phyloP scores from a whole-genome alignment of 2,329 filamentous ascomycete genomes.

The Cladosporium sp. region DNA sequence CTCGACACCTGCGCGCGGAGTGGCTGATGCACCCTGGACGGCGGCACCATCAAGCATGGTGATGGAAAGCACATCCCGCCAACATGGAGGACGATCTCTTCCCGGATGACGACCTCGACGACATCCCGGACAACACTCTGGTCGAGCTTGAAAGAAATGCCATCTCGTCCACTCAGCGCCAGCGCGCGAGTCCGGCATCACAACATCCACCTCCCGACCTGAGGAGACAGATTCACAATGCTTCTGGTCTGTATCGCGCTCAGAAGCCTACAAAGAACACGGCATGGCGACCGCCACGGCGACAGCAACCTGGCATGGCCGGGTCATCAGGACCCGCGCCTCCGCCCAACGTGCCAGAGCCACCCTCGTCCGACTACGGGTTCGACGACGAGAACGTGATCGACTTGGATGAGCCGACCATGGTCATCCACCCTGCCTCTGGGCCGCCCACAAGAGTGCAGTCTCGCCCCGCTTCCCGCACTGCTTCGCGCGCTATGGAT shows the following conservation, averaged over 20 bases:
- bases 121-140: slow-evolving; percentile 40
- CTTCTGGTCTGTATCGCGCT: slow-evolving; percentile 17
- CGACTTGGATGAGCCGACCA: slow-evolving; percentile 37
- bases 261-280: slow-evolving; percentile 17
- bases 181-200: neutral
- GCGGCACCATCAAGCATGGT: slow-evolving; percentile 1
- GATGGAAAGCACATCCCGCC: neutral
- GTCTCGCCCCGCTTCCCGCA: neutral
- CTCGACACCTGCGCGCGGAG: too few species aligned
- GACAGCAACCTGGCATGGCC: slow-evolving; percentile 6
- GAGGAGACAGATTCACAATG: slow-evolving; percentile 18
- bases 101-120: slow-evolving; percentile 41
- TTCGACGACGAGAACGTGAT: slow-evolving; percentile 41
- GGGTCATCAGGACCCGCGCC: neutral
- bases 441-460: slow-evolving; percentile 2
- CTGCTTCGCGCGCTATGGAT: slow-evolving; percentile 15
- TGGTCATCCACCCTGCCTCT: slow-evolving; percentile 23
- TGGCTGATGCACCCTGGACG: too few species aligned
- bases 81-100: slow-evolving; percentile 39
- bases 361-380: slow-evolving; percentile 38
- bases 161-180: slow-evolving; percentile 36
- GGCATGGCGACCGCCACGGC: slow-evolving; percentile 27
- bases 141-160: slow-evolving; percentile 41
- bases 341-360: slow-evolving; percentile 12
- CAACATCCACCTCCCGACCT: neutral